These are phyloP conservation scores for Helianthus tuberosus DNA, from an alignment of 129 eudicot genomes.

Conservation along the genomic window DNA sequence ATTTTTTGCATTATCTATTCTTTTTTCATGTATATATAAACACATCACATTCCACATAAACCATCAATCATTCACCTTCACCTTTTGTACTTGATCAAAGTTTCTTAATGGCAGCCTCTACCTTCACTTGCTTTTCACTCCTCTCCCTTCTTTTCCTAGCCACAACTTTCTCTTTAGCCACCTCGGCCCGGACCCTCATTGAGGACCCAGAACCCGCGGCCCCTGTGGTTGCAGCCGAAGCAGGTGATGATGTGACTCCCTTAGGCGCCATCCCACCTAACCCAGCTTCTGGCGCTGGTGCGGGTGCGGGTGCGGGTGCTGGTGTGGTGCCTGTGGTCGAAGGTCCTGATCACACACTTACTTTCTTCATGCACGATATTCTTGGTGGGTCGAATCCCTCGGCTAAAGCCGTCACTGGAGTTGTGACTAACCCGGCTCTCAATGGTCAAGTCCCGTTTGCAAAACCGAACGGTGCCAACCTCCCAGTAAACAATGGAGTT, in stretches of 20 bases:
- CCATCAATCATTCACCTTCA: conserved; percentile 11
- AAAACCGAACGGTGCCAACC: conserved; percentile 52
- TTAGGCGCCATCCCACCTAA: conserved; percentile 40
- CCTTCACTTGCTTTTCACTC: conserved; percentile 26
- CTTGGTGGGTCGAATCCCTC: conserved; percentile 60
- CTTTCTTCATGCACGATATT: conserved; percentile 62
- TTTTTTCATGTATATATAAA: conserved; percentile 16
- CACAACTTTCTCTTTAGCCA: neutral
- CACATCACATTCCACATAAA: conserved; percentile 14
- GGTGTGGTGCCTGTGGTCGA: conserved; percentile 26
- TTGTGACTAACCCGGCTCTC: conserved; percentile 53
- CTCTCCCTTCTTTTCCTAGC: conserved; percentile 30
- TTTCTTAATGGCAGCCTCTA: conserved; percentile 25
- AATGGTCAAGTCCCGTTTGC: conserved; percentile 57
- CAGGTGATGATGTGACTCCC: conserved; percentile 21
- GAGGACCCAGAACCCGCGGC: conserved; percentile 27
- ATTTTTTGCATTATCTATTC: neutral
- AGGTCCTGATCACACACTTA: conserved; percentile 40
- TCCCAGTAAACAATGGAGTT: conserved; percentile 55
- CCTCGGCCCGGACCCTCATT: conserved; percentile 37
- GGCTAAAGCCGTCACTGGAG: conserved; percentile 56
- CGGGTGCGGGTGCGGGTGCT: neutral
- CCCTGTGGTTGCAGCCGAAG: conserved; percentile 34
- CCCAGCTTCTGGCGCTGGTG: conserved; percentile 21
- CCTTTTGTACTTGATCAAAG: conserved; percentile 15